Conservation (phyloP, 2,329 filamentous ascomycete species). For the Neurospora sp. region DNA sequence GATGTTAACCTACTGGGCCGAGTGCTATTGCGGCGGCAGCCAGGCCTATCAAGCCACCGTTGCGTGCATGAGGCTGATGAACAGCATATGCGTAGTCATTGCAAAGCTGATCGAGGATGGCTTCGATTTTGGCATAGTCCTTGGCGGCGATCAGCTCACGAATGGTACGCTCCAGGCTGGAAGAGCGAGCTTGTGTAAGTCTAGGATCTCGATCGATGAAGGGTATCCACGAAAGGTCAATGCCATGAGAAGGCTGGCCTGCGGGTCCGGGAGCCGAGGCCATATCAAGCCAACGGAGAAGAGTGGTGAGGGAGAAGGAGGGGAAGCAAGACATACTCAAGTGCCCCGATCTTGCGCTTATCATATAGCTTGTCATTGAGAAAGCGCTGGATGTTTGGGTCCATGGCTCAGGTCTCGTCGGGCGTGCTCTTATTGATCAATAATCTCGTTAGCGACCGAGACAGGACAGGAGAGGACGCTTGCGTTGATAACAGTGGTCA, state of each 20-base stretch:
- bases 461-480: not conserved
- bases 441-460: not conserved
- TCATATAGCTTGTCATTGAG: conserved; percentile 99
- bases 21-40: conserved; percentile 93
- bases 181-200: conserved; percentile 6
- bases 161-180: conserved; percentile 80
- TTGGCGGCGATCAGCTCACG: conserved; percentile 68
- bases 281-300: not conserved
- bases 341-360: conserved; percentile 88
- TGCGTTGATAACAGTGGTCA: not conserved
- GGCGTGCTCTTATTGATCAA: conserved; percentile 8
- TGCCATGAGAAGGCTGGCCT: not conserved
- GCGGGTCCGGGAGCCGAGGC: not conserved
- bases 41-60: conserved; percentile 90
- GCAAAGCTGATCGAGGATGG: conserved; percentile 90
- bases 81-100: conserved; percentile 97
- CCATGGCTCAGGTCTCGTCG: conserved; percentile 47
- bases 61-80: conserved; percentile 90
- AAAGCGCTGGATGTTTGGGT: conserved; percentile 77
- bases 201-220: not conserved
- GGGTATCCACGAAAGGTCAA: not conserved
- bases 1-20: conserved; percentile 58
- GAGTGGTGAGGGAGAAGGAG: not conserved
- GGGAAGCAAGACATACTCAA: conserved; percentile 60
- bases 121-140: conserved; percentile 71